These are phyloP conservation scores for Datura wrightii DNA, from an alignment of 257 asterid species.

Conservation along the genomic window DNA sequence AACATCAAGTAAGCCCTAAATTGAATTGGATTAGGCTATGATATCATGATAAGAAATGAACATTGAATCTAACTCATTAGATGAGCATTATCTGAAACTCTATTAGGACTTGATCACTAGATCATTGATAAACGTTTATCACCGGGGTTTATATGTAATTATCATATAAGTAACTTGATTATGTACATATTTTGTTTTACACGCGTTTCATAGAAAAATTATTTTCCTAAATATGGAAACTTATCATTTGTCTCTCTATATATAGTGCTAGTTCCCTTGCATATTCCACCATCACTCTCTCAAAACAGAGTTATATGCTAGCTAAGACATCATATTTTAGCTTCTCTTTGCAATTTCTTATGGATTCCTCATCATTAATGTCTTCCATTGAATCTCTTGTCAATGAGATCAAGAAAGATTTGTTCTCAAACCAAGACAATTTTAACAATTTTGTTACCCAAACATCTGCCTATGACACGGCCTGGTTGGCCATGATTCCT, in stretches of 20 bases:
- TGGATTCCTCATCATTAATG: neutral
- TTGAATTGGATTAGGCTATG: neutral
- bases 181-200: too few species aligned
- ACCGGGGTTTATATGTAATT: too few species aligned
- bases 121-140: too few species aligned
- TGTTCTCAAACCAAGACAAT: conserved; percentile 26
- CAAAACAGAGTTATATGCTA: neutral
- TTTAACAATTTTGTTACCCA: conserved; percentile 32
- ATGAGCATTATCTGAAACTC: too few species aligned
- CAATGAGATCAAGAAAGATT: conserved; percentile 44
- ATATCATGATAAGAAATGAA: neutral
- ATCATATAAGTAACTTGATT: too few species aligned
- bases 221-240: too few species aligned
- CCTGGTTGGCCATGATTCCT: conserved; percentile 71
- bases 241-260: neutral
- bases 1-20: neutral
- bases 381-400: conserved; percentile 46
- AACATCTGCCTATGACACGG: conserved; percentile 61
- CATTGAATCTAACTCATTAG: neutral
- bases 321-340: neutral
- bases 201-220: too few species aligned
- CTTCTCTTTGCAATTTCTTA: too few species aligned
- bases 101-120: neutral
- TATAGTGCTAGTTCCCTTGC: neutral
- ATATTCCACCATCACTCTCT: neutral